These are phyloP conservation scores for Backusella mclennaniae DNA, from an alignment of 192 early-diverging fungal species.

Conservation along the genomic window DNA sequence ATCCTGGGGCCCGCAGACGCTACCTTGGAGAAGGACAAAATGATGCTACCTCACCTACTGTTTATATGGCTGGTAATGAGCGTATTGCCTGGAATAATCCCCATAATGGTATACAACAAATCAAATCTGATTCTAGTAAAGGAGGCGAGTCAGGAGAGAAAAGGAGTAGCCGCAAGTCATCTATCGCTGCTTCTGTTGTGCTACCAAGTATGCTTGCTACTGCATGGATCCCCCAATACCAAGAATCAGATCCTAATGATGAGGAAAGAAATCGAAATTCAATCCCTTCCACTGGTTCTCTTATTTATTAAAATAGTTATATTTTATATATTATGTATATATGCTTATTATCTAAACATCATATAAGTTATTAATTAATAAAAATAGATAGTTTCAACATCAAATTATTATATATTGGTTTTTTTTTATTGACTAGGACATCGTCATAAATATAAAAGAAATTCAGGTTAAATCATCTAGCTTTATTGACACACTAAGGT, in stretches of 20 bases:
- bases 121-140: not conserved
- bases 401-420: not conserved
- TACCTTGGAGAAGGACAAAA: conserved; percentile 17
- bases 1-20: conserved; percentile 25
- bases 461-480: too few species aligned
- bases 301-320: conserved; percentile 4
- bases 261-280: conserved; percentile 13
- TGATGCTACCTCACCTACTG: not conserved
- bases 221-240: conserved; percentile 37
- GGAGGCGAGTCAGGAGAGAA: not conserved
- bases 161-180: not conserved
- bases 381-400: not conserved
- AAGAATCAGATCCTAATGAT: not conserved
- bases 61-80: conserved; percentile 37
- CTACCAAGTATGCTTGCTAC: conserved; percentile 37
- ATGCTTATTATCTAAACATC: too few species aligned
- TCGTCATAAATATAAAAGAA: too few species aligned
- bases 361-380: not conserved
- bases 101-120: not conserved
- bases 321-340: too few species aligned
- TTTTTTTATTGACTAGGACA: not conserved
- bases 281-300: not conserved
- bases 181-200: conserved; percentile 34
- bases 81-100: conserved; percentile 41
- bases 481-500: too few species aligned